Percentiles rank a stretch among this genome's conserved stretches.
Conservation (phyloP, 2,329 filamentous ascomycete species). For the Colletotrichum somersetense region DNA sequence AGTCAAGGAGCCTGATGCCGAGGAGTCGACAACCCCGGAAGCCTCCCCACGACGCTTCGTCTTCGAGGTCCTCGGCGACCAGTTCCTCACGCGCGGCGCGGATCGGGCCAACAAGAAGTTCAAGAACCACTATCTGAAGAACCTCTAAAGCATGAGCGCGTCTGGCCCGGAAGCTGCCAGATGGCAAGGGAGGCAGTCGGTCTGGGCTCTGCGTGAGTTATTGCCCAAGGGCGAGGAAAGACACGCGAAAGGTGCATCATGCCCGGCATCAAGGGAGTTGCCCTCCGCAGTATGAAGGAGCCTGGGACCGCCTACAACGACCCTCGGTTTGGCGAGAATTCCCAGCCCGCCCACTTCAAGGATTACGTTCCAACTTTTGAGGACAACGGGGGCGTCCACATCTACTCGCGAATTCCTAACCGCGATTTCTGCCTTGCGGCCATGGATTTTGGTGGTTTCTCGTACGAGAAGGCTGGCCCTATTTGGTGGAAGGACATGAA, state of each 20-base stretch:
- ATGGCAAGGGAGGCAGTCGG: not conserved
- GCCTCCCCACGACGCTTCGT: constrained; percentile 63
- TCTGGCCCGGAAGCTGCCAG: not conserved
- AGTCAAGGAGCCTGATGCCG: constrained; percentile 43
- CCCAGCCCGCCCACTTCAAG: constrained; percentile 63
- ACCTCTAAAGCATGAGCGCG: constrained; percentile 66
- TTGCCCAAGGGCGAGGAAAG: not conserved
- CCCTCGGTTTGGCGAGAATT: constrained; percentile 66
- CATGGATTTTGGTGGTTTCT: constrained; percentile 57
- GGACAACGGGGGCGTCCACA: constrained; percentile 67
- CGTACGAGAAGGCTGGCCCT: constrained; percentile 66
- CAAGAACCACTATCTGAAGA: constrained; percentile 83
- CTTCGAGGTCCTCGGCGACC: constrained; percentile 89
- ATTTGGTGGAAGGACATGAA: constrained; percentile 66
- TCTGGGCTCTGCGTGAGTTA: no score
- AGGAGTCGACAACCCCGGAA: constrained; percentile 25
- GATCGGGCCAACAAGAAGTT: constrained; percentile 94
- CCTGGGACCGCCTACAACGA: constrained; percentile 67
- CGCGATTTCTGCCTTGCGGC: constrained; percentile 66
- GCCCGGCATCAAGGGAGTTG: constrained; percentile 51
- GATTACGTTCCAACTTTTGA: constrained; percentile 55
- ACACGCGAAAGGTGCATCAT: not conserved
- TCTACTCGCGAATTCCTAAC: constrained; percentile 70
- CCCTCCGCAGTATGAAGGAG: constrained; percentile 66
- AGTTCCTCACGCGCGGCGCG: constrained; percentile 84